phyloP scores from a whole-genome alignment of 768 basidiomycete genomes.

The Collybiopsis confluens region DNA sequence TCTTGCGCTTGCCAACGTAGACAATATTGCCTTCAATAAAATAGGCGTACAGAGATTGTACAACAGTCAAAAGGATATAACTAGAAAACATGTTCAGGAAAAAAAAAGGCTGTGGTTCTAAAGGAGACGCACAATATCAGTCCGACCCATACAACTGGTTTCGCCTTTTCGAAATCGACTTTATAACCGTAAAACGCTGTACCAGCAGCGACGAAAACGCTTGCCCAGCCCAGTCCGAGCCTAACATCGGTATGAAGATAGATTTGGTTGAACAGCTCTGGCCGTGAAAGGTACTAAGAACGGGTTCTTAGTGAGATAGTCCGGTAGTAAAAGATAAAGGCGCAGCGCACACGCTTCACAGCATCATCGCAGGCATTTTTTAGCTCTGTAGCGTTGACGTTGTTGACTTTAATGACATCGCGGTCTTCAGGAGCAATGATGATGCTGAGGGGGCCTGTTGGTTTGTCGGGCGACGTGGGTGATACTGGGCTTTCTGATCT shows the following conservation, averaged over 20 bases:
- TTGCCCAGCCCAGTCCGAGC: conserved; percentile 81
- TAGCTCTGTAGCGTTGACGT: conserved; percentile 50
- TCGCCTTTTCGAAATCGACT: conserved; percentile 85
- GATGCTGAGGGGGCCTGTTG: conserved; percentile 52
- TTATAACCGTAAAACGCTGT: conserved; percentile 86
- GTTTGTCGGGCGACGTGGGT: conserved; percentile 37
- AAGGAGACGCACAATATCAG: conserved; percentile 61
- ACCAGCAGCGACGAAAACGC: conserved; percentile 75
- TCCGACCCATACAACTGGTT: conserved; percentile 74
- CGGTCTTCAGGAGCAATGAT: conserved; percentile 38
- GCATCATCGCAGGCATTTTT: conserved; percentile 84
- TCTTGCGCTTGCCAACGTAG: conserved; percentile 87
- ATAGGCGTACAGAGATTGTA: conserved; percentile 80
- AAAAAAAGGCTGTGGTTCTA: conserved; percentile 1
- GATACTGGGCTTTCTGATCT: conserved; percentile 5
- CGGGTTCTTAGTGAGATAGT: background rate
- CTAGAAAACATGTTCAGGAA: conserved; percentile 32
- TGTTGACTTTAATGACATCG: conserved; percentile 60
- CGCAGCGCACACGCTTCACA: conserved; percentile 68
- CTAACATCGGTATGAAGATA: conserved; percentile 87
- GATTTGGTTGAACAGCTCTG: conserved; percentile 81
- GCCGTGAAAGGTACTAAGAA: conserved; percentile 72
- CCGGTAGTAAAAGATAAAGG: background rate
- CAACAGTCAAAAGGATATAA: conserved; percentile 66
- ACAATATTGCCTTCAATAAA: conserved; percentile 81